phyloP scores from a whole-genome alignment of 352 stramenopile species.

The Pythium graminicola region DNA sequence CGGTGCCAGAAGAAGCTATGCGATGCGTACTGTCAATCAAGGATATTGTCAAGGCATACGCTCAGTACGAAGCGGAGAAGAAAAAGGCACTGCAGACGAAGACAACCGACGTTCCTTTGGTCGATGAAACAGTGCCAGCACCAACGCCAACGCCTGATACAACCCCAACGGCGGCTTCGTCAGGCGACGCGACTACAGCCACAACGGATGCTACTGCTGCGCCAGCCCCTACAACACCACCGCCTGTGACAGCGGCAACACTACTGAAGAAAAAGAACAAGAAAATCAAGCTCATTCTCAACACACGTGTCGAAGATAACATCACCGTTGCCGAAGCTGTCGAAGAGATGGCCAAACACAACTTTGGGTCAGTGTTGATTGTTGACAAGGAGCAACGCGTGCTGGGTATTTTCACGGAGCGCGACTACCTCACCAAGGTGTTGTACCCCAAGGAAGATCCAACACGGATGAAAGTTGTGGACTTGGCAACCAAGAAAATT shows the following conservation, averaged over 20 bases:
- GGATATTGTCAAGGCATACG: constrained; percentile 74
- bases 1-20: constrained; percentile 77
- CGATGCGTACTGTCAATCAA: constrained; percentile 82
- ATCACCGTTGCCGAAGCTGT: constrained; percentile 67
- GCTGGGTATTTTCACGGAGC: constrained; percentile 79
- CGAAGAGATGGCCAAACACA: constrained; percentile 63
- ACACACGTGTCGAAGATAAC: constrained; percentile 75
- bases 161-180: neutral
- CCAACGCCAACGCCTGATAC: neutral
- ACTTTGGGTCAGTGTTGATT: constrained; percentile 78
- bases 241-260: constrained; percentile 44
- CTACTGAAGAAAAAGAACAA: constrained; percentile 83
- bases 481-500: constrained; percentile 51
- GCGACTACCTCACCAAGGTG: constrained; percentile 79
- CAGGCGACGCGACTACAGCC: neutral
- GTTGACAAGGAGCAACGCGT: constrained; percentile 82
- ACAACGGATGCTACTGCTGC: neutral
- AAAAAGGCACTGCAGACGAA: constrained; percentile 22
- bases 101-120: neutral
- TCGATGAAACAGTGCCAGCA: neutral
- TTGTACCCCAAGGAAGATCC: constrained; percentile 65
- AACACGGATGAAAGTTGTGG: constrained; percentile 40
- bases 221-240: neutral
- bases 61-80: constrained; percentile 59
- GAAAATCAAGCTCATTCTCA: constrained; percentile 72